These are phyloP conservation scores for Pseudonectria buxi DNA, from an alignment of 2,329 filamentous ascomycete genomes.

Conservation along the genomic window DNA sequence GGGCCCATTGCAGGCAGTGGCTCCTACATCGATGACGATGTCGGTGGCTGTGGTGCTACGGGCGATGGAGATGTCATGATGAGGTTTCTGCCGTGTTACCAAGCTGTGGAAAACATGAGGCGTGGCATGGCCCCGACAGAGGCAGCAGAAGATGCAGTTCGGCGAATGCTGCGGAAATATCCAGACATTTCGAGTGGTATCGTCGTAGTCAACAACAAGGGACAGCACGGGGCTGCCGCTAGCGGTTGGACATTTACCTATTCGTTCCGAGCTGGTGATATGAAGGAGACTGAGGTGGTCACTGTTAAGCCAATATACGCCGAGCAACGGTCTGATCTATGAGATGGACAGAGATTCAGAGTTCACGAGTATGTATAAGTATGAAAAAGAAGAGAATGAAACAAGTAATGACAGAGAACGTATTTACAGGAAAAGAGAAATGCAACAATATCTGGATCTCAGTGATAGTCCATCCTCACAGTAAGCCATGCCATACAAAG, in stretches of 20 bases:
- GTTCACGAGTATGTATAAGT: no score
- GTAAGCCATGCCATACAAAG: background rate
- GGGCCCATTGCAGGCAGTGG: constrained; percentile 49
- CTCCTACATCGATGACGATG: constrained; percentile 47
- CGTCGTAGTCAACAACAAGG: constrained; percentile 43
- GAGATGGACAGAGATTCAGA: background rate
- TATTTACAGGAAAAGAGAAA: constrained; percentile 1
- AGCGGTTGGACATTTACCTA: constrained; percentile 52
- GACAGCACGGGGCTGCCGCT: constrained; percentile 43
- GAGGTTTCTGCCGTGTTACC: constrained; percentile 51
- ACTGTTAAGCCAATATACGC: constrained; percentile 26
- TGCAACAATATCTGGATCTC: background rate
- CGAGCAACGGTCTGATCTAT: background rate
- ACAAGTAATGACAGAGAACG: background rate
- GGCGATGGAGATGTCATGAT: constrained; percentile 53
- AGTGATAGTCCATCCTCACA: background rate
- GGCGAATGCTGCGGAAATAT: constrained; percentile 41
- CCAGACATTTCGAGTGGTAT: constrained; percentile 41
- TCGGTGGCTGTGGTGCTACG: constrained; percentile 49
- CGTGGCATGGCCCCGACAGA: constrained; percentile 39
- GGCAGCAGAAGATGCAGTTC: constrained; percentile 45
- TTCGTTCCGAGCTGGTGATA: constrained; percentile 39
- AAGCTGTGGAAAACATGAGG: constrained; percentile 48
- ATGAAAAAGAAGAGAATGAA: constrained; percentile 1
- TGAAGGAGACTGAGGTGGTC: constrained; percentile 40